Evolutionary conservation across 1,284 basidiomycete genomes (phyloP).

Genomic region (Gymnopus androsaceus): DNA sequence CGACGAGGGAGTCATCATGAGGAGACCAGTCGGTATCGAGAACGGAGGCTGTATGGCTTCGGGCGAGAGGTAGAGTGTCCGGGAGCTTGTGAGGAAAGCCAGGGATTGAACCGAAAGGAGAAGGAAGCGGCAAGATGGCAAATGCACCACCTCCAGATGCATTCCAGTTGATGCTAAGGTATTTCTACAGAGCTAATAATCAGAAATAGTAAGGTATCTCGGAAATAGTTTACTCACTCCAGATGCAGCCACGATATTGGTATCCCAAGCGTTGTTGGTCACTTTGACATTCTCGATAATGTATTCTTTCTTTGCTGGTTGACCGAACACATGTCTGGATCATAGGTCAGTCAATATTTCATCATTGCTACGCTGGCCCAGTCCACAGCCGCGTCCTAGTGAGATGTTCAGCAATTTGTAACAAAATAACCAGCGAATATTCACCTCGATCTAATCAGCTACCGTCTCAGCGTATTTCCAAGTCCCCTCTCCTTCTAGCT

Average conservation of each 20-base stretch:
- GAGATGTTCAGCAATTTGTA: not conserved
- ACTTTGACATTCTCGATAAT: conserved; percentile 91
- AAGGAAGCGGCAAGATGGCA: conserved; percentile 84
- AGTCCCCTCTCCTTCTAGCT: conserved; percentile 17
- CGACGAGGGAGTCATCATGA: conserved; percentile 89
- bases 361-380: conserved; percentile 10
- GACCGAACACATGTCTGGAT: conserved; percentile 86
- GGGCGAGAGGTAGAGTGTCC: conserved; percentile 89
- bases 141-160: conserved; percentile 96
- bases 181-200: conserved; percentile 56
- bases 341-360: conserved; percentile 8
- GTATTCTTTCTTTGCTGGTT: conserved; percentile 81
- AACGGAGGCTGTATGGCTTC: conserved; percentile 83
- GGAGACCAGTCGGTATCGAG: conserved; percentile 98
- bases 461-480: not conserved
- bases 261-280: conserved; percentile 92
- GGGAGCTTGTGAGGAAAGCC: conserved; percentile 81
- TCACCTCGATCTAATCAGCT: not conserved
- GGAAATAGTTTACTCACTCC: conserved; percentile 56
- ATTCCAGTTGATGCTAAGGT: conserved; percentile 94
- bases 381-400: not conserved
- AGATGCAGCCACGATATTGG: conserved; percentile 89
- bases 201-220: not conserved
- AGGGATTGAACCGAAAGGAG: conserved; percentile 63
- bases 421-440: not conserved